Base-by-base conservation (phyloP, 257 asterid species). In the Cynanchum wilfordii region DNA sequence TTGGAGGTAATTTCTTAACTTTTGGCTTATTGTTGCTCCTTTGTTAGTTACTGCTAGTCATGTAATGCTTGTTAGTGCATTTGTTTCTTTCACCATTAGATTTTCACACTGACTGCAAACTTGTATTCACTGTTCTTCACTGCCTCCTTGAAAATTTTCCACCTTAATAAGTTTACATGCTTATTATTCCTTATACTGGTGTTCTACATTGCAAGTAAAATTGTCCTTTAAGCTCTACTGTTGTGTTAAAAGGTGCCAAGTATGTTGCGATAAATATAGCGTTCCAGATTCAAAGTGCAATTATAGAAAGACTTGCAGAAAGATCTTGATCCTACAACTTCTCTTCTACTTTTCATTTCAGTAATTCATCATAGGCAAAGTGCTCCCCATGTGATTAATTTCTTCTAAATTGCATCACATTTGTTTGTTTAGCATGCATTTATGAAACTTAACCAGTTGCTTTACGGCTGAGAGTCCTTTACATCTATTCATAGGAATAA, bases 1-100 rank as follows among this genome's bases (percentile, higher is more conserved):
- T 88, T 67, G 96, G 86, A 87, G 98, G 97, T 89, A 87, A 49
- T 50, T 45, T 15, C 52, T 25, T 63, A 16, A 25, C 65, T 36
- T 64, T 27, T 30, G 27, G 25, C 19, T 16, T 5, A 30, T 56
- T 5, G 9, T 30, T 30, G 38, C 22, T 19, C 7, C 4, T n/a
- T 24, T 70, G 72, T 51, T 24, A 8, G 38, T 29, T 45, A 19
- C 50, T 24, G 15, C 1, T 38, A n/a, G 58, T 19, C 10, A 44
- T 55, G 20, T 1, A n/a, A 13, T 57, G 36, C 45, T 42, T 71
- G 10, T 9, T 44, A n/a, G 29, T 10, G 47, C 27, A 56, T 36
- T 33, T 17, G 45, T 70, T 30, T 70, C 36, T 52, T 36, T 60
- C 44, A 25, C 22, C 24, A 4, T 30, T 30, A 60, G n/a, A 60